Base-by-base conservation (phyloP, 2,329 filamentous ascomycete genomes). In the Clarireedia homoeocarpa region DNA sequence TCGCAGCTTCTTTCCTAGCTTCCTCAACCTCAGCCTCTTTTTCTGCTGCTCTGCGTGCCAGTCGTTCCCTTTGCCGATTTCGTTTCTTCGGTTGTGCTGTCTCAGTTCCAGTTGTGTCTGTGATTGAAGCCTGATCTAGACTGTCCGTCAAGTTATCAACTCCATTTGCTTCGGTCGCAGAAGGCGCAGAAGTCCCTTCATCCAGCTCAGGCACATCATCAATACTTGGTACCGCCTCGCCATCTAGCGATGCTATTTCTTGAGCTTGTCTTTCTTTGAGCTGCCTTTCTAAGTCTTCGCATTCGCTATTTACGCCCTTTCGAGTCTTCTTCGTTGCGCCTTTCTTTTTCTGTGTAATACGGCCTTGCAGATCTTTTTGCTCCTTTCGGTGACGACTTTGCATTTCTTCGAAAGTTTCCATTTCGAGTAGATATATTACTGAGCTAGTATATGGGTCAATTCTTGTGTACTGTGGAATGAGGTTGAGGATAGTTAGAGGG, bases 341-440 rank as follows among this genome's bases (percentile, higher is more conserved):
- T 77, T 96, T 97, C 78, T 96, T 99, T 79, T 96, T 97, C 73
- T 87, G 91, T 5, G 89, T 96, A 67, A 95, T 84, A 58, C 86
- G 85, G 51, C 83, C 81, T 71, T 95, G 89, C 26, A 99, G 79
- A 59, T 97, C 92, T 64, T 85, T 86, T 70, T 88, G 84, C 73
- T 99, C 92, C 72, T 89, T 94, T 66, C 89, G 85, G 71, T 99
- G 94, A 48, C 85, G 86, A 39, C 84, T 76, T 65, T 89, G 85
- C 55, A 94, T 74, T 60, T 88, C 84, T 58, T 96, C 91, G 72
- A 94, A 82, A 9, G 77, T 73, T 67, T 83, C 79, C 63, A 69
- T 69, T 20, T 47, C 40, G 6, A 36, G 7, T 30, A 36, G n/a
- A 50, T 26, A 36, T 5, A 17, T 34, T 42, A 10, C 39, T 15